Percentiles rank a stretch among this genome's conserved stretches.
Evolutionary conservation across 345 rosid species (phyloP).

Genomic region (Barbarea vulgaris): DNA sequence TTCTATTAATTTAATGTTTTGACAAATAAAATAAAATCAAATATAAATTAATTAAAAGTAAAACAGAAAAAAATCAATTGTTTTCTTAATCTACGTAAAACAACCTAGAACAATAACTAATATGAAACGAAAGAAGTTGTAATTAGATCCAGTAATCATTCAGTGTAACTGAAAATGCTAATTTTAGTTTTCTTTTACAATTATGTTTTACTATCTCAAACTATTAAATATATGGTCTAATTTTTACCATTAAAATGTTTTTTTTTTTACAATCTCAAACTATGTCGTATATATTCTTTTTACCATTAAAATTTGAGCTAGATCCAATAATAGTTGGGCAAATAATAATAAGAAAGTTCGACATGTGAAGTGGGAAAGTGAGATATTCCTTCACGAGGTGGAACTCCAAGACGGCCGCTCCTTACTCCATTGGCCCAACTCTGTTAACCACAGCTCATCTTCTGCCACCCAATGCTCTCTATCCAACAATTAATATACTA

Average conservation of each 20-base stretch:
- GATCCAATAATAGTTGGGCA: background rate
- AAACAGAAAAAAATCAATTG: too few species aligned
- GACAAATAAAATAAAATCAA: too few species aligned
- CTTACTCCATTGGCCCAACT: conserved; percentile 39
- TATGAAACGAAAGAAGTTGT: too few species aligned
- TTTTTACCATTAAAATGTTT: background rate
- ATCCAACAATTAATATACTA: background rate
- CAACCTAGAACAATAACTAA: too few species aligned
- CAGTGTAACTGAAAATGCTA: background rate
- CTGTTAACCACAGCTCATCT: conserved; percentile 28
- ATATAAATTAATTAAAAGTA: too few species aligned
- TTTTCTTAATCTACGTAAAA: too few species aligned
- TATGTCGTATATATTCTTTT: background rate
- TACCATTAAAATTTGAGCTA: background rate
- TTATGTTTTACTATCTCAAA: background rate
- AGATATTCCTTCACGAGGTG: conserved; percentile 35
- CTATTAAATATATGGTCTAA: background rate
- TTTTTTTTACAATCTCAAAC: background rate
- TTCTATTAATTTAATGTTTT: too few species aligned
- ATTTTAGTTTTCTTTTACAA: background rate
- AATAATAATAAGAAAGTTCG: background rate
- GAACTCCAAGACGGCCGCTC: conserved; percentile 38
- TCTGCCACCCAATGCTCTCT: conserved; percentile 6
- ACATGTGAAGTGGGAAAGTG: conserved; percentile 33
- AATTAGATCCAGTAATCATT: too few species aligned